Evolutionary conservation across 1,284 basidiomycete species (phyloP).

Genomic region (Waitea zeae): DNA sequence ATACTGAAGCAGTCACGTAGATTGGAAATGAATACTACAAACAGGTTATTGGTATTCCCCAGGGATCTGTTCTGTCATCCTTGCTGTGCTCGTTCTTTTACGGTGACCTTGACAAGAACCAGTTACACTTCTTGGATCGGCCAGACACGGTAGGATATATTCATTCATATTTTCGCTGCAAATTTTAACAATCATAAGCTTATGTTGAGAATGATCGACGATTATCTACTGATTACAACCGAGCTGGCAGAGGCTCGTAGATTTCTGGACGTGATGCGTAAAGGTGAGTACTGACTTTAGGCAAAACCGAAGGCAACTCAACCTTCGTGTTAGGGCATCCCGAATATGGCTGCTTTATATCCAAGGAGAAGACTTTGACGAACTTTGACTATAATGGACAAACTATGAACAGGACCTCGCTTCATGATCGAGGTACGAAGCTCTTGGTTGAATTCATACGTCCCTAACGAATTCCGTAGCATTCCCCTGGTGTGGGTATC

Average conservation of each 20-base stretch:
- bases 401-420: slow-evolving; percentile 32
- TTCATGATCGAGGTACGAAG: slow-evolving; percentile 29
- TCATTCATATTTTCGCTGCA: background rate
- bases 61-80: slow-evolving; percentile 84
- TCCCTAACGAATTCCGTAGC: no score
- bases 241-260: slow-evolving; percentile 38
- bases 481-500: slow-evolving; percentile 84
- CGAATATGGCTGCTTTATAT: slow-evolving; percentile 86
- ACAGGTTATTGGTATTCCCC: slow-evolving; percentile 86
- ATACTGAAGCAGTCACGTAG: slow-evolving; percentile 23
- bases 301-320: no score
- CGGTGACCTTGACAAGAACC: slow-evolving; percentile 66
- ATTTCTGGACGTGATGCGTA: slow-evolving; percentile 71
- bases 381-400: slow-evolving; percentile 63
- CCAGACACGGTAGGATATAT: slow-evolving; percentile 36
- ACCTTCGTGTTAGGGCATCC: slow-evolving; percentile 76
- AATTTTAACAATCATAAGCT: slow-evolving; percentile 28
- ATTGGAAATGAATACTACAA: slow-evolving; percentile 66
- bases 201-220: slow-evolving; percentile 79
- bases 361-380: slow-evolving; percentile 74
- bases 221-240: slow-evolving; percentile 84
- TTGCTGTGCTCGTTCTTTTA: slow-evolving; percentile 91
- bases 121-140: slow-evolving; percentile 42
- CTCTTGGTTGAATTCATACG: slow-evolving; percentile 1
- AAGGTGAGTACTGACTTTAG: slow-evolving; percentile 25